Conservation (phyloP, 257 asterid genomes). For the Solanum sejunctum region DNA sequence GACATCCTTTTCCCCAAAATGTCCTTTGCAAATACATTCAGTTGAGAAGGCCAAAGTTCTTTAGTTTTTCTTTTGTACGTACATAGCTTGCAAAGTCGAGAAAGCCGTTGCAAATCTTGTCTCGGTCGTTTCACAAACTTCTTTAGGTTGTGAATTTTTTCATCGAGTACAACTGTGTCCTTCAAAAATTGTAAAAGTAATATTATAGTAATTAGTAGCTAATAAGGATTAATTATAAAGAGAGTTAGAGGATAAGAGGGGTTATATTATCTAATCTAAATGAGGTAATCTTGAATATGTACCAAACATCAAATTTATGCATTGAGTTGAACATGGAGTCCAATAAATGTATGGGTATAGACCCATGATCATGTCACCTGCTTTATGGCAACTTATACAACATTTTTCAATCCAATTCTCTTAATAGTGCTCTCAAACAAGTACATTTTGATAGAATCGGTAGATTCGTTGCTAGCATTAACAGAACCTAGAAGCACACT, state of each 20-base stretch:
- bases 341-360: background rate
- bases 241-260: background rate
- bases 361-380: background rate
- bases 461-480: background rate
- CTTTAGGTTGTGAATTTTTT: background rate
- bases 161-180: background rate
- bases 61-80: background rate
- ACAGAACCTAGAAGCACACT: background rate
- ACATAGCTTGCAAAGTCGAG: background rate
- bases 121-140: background rate
- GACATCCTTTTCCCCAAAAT: background rate
- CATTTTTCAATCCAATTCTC: background rate
- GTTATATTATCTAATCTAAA: background rate
- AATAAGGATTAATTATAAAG: background rate
- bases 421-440: background rate
- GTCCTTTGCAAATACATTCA: background rate
- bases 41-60: background rate
- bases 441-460: background rate
- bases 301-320: background rate
- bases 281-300: background rate
- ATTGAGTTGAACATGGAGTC: background rate
- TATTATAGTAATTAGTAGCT: background rate
- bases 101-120: background rate
- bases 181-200: background rate
- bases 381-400: background rate